phyloP scores from a whole-genome alignment of 768 basidiomycete species.

The Boletus fagicola region DNA sequence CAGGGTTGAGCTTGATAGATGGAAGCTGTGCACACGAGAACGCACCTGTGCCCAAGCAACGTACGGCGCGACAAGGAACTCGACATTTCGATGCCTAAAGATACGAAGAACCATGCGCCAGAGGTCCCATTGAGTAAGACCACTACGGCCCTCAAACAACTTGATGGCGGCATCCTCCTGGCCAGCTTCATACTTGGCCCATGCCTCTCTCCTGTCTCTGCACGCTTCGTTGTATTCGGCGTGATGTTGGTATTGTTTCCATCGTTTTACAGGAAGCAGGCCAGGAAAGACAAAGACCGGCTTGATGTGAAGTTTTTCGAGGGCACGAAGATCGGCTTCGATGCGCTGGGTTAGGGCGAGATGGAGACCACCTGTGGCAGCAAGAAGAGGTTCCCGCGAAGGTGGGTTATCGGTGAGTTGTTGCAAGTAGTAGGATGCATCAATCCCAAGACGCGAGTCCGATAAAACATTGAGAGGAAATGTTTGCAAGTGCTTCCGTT shows the following conservation, averaged over 20 bases:
- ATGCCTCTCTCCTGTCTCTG: conserved; percentile 78
- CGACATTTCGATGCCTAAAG: conserved; percentile 92
- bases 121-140: conserved; percentile 84
- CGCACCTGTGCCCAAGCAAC: conserved; percentile 93
- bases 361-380: conserved; percentile 93
- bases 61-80: conserved; percentile 96
- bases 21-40: conserved; percentile 16
- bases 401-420: conserved; percentile 71
- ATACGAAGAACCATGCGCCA: conserved; percentile 90
- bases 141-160: conserved; percentile 74
- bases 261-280: conserved; percentile 71
- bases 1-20: conserved; percentile 6
- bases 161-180: conserved; percentile 87
- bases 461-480: conserved; percentile 77
- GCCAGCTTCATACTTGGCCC: conserved; percentile 91
- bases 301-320: conserved; percentile 92
- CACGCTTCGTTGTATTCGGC: conserved; percentile 63
- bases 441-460: conserved; percentile 94
- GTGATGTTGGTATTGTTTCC: conserved; percentile 54
- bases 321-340: conserved; percentile 84
- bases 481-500: conserved; percentile 86
- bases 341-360: conserved; percentile 84
- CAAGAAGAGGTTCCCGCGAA: conserved; percentile 86
- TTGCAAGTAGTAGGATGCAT: conserved; percentile 88
- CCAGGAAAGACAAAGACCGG: conserved; percentile 99